These are phyloP conservation scores for Ziziphus jujuba DNA, from an alignment of 306 rosid species.

Conservation along the genomic window DNA sequence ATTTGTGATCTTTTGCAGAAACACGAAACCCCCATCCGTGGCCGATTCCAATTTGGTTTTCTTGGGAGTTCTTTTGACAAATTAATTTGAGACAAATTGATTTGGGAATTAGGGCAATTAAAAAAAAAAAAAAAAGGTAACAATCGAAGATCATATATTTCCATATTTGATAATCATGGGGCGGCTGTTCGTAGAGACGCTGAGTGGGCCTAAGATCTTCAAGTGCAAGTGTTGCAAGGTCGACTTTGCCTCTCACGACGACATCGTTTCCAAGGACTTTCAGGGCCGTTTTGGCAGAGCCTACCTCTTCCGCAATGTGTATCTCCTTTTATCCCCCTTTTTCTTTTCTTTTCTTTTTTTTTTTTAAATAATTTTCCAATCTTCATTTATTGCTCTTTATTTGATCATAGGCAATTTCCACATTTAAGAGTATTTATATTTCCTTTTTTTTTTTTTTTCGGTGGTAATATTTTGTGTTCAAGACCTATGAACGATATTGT, in stretches of 20 bases:
- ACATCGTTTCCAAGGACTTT: slow-evolving; percentile 34
- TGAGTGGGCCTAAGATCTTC: slow-evolving; percentile 34
- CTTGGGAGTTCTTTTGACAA: not conserved
- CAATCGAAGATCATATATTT: not conserved
- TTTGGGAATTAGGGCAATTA: slow-evolving; percentile 5
- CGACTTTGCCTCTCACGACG: slow-evolving; percentile 29
- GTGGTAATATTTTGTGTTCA: too few relatives aligned
- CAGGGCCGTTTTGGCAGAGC: slow-evolving; percentile 36
- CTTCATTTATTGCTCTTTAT: not conserved
- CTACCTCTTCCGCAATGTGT: slow-evolving; percentile 36
- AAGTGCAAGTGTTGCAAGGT: slow-evolving; percentile 40
- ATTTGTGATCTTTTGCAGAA: too few relatives aligned
- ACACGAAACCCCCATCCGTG: too few relatives aligned
- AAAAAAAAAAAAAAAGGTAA: not conserved
- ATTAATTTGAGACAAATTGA: too few relatives aligned
- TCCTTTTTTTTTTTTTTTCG: too few relatives aligned
- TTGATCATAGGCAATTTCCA: not conserved
- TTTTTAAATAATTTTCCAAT: too few relatives aligned
- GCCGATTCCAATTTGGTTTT: not conserved
- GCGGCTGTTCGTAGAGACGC: slow-evolving; percentile 28
- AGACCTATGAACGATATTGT: too few relatives aligned
- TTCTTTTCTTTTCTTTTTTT: not conserved
- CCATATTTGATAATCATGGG: slow-evolving; percentile 16
- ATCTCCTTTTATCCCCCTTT: not conserved
- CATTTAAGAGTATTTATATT: not conserved